Conservation (phyloP, 768 basidiomycete species). For the Phanerochaete carnosa region DNA sequence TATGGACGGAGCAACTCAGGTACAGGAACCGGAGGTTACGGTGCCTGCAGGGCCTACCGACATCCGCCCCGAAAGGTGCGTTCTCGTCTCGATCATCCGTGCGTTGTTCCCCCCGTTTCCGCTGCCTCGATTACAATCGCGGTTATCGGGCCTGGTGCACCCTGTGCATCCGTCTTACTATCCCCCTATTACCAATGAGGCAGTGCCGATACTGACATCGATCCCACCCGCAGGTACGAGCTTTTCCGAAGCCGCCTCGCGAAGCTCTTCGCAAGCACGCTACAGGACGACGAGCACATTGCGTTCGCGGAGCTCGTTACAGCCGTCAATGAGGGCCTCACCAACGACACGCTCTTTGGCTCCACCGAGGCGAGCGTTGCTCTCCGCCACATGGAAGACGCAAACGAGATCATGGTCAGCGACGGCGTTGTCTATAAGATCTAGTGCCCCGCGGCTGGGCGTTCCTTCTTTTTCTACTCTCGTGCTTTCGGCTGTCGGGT, state of each 20-base stretch:
- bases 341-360: slow-evolving; percentile 68
- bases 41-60: slow-evolving; percentile 33
- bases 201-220: neutral
- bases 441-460: slow-evolving; percentile 28
- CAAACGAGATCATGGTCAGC: slow-evolving; percentile 84
- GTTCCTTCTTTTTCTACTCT: slow-evolving; percentile 7
- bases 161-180: neutral
- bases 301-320: slow-evolving; percentile 68
- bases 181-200: neutral
- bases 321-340: slow-evolving; percentile 73
- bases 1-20: slow-evolving; percentile 43
- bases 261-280: slow-evolving; percentile 57
- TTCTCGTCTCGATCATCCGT: slow-evolving; percentile 13
- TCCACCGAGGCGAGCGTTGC: slow-evolving; percentile 75
- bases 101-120: slow-evolving; percentile 1
- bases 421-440: slow-evolving; percentile 87
- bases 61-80: slow-evolving; percentile 58
- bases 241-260: slow-evolving; percentile 82
- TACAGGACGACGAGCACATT: slow-evolving; percentile 77
- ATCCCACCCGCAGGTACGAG: slow-evolving; percentile 48
- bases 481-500: neutral
- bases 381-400: slow-evolving; percentile 72
- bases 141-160: slow-evolving; percentile 1
- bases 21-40: slow-evolving; percentile 21
- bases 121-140: neutral